Base-by-base conservation (phyloP, 2,329 filamentous ascomycete species). In the Colletotrichum gloeosporioides region DNA sequence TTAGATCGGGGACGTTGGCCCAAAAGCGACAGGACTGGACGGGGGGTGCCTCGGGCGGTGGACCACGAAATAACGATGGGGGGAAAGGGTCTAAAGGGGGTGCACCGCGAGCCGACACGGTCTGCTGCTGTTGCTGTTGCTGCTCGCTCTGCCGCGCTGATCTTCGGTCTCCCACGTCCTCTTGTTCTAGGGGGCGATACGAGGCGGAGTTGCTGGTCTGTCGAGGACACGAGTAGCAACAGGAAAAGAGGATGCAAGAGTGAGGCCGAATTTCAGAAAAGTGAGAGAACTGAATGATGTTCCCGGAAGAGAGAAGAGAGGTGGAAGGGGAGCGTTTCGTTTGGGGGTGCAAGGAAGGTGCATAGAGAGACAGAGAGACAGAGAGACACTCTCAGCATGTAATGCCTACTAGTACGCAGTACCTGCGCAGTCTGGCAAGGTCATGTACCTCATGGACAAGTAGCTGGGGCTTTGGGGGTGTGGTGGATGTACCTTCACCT, bases 1-100 rank as follows among this genome's bases (percentile, higher is more conserved):
- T 73, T 39, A 74, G 74, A 73, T 76, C 70, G 74, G 74, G 73
- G 70, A 73, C 74, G 49, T 76, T 73, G 74, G 36, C 74, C 70
- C 74, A 76, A 73, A 76, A 73, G 44, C 64, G 64, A 76, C 74
- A 73, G 74, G 74, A 73, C 39, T 73, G 70, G 65, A 66, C 72
- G 69, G 71, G 73, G 73, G 74, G 34, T 64, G 29, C 57, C 74
- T 76, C 70, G 70, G 74, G 74, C 70, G 31, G 74, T 76, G 74
- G 74, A 76, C 74, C 74, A 65, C 49, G 70, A 76, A 76, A 76
- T 76, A 76, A 76, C 70, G 74, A 73, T 74, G 64, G 64, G 70
- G 69, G 53, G 55, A 61, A 71, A 59, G 70, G 70, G 73, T 76
- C 70, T 73, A 76, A 68, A 66, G 73, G 73, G 63, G 34, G 32